Base-by-base conservation (phyloP, 306 rosid species). In the Vigna nakashimae region DNA sequence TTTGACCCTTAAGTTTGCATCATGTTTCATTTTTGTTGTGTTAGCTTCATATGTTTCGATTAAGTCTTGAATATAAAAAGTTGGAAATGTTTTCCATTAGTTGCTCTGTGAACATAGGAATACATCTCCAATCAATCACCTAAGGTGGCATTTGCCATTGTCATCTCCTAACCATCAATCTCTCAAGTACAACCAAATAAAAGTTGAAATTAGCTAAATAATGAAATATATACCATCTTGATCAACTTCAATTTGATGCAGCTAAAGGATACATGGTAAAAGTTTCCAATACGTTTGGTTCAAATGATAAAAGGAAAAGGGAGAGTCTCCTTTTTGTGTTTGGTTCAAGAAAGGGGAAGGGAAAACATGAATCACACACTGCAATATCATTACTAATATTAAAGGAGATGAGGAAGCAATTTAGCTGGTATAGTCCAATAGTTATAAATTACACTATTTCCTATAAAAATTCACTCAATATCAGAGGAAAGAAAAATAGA, bases 171-270 rank as follows among this genome's bases (percentile, higher is more conserved):
- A 71, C 48, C 49, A 60, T 69, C 76, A 38, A 58, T 75, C 80
- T 75, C 77, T 75, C 53, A 81, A 48, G 28, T 12, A n/a, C 32
- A 38, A 34, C 71, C 58, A 69, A 58, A 66, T 80, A 57, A 50
- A 80, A 56, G 26, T 30, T 34, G 55, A 65, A 20, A 32, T 63
- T 55, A 63, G 26, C 76, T 36, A 48, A 34, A 67, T 36, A 36
- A 48, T 68, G 17, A 63, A 64, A 46, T 40, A 53, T 38, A 38
- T 20, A 62, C 22, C 48, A 24, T 48, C 58, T 69, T 22, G 18
- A 67, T 67, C 16, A 49, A 52, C 59, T 72, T 51, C 83, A 52
- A 40, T 63, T 50, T 10, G 43, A 38, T 40, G 73, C 67, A 26
- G 49, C 52, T 63, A 71, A 71, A 71, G 83, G 28, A 40, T 52